Evolutionary conservation across 2,329 filamentous ascomycete species (phyloP).

Genomic region (Mycosphaerella arachidis): DNA sequence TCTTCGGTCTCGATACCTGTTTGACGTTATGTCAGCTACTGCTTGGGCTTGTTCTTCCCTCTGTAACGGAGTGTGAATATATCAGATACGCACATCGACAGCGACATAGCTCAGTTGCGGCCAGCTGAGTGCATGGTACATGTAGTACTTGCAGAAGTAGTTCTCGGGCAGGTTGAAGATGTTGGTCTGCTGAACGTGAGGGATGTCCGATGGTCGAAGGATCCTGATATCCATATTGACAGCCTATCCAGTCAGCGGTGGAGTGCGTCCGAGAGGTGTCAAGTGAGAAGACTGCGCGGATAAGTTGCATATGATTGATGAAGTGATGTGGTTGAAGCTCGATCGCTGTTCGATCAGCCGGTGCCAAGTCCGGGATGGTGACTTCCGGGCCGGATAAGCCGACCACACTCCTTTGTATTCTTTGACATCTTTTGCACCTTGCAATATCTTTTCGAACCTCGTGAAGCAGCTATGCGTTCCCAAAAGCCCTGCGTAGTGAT

Average conservation of each 20-base stretch:
- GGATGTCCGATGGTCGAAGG: constrained; percentile 76
- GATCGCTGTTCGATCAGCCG: no score
- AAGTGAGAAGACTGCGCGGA: neutral
- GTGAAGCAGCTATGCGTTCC: no score
- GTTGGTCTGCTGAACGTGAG: constrained; percentile 94
- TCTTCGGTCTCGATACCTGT: constrained; percentile 67
- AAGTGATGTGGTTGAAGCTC: neutral
- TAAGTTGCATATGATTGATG: no score
- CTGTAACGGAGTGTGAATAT: neutral
- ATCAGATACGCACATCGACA: constrained; percentile 59
- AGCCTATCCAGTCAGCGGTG: neutral
- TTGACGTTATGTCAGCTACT: neutral
- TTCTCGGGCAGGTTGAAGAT: constrained; percentile 99
- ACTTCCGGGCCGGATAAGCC: no score
- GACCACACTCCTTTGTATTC: no score
- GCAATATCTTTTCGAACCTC: no score
- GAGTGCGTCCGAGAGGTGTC: neutral
- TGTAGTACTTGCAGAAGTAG: constrained; percentile 99
- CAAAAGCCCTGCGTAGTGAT: no score
- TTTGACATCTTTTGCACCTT: no score
- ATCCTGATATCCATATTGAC: constrained; percentile 79
- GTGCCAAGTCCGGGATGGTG: no score
- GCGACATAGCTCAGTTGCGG: constrained; percentile 95
- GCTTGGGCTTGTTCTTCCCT: neutral
- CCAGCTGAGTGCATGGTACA: constrained; percentile 98